Conservation (phyloP, 352 stramenopile genomes). For the Globisporangium heterothallicum region DNA sequence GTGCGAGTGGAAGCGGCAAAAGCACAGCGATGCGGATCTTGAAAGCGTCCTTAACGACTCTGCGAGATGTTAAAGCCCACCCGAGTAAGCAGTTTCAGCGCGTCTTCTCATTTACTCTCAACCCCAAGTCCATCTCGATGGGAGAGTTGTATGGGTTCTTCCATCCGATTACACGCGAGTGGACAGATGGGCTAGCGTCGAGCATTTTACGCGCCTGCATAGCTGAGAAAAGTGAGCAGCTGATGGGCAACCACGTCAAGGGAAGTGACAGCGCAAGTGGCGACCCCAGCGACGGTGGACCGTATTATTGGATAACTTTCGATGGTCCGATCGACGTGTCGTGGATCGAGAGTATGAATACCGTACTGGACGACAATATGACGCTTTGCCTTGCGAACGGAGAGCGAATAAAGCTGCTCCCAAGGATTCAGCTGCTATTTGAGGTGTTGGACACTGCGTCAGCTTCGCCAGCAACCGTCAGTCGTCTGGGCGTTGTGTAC, state of each 20-base stretch:
- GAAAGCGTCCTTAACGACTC: constrained; percentile 35
- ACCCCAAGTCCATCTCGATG: constrained; percentile 80
- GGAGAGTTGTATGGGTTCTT: constrained; percentile 84
- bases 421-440: constrained; percentile 89
- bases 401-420: constrained; percentile 81
- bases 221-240: constrained; percentile 55
- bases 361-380: constrained; percentile 89
- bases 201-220: constrained; percentile 72
- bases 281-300: constrained; percentile 17
- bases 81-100: constrained; percentile 48
- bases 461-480: constrained; percentile 90
- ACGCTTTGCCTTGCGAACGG: constrained; percentile 88
- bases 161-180: constrained; percentile 76
- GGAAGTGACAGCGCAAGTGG: constrained; percentile 9
- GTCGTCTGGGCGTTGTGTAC: constrained; percentile 89
- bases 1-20: constrained; percentile 70
- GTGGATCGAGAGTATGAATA: constrained; percentile 89
- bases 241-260: constrained; percentile 19
- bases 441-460: constrained; percentile 89
- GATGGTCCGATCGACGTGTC: constrained; percentile 76
- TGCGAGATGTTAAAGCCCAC: constrained; percentile 43
- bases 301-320: constrained; percentile 83
- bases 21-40: constrained; percentile 42
- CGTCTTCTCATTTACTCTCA: constrained; percentile 56
- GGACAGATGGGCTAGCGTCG: constrained; percentile 76